Conservation (phyloP, 345 rosid genomes). For the Populus tremula region DNA sequence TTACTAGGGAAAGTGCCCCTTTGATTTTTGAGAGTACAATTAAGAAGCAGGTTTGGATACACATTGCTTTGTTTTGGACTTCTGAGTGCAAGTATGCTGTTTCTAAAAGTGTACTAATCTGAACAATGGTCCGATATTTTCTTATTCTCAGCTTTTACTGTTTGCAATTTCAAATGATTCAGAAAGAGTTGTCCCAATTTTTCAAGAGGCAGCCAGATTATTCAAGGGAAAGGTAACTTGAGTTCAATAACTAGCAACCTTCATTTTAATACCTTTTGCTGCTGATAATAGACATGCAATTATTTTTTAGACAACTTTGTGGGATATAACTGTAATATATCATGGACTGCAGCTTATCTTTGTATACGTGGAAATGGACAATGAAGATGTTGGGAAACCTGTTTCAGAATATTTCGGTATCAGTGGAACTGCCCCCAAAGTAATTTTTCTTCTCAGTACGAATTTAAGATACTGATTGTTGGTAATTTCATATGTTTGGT, state of each 20-base stretch:
- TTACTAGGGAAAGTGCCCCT: slow-evolving; percentile 77
- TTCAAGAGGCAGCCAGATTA: slow-evolving; percentile 75
- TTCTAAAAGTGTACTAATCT: not conserved
- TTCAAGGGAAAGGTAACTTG: slow-evolving; percentile 89
- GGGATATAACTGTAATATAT: not conserved
- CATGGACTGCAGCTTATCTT: slow-evolving; percentile 66
- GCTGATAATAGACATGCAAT: not conserved
- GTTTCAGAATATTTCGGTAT: slow-evolving; percentile 93
- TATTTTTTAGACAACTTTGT: not conserved
- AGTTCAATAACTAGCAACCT: not conserved
- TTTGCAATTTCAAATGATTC: slow-evolving; percentile 69
- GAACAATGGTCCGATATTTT: slow-evolving; percentile 5
- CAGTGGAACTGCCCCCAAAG: slow-evolving; percentile 59
- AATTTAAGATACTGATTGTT: not conserved
- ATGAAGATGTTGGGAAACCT: slow-evolving; percentile 88
- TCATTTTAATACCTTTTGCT: not conserved
- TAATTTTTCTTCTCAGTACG: slow-evolving; percentile 18
- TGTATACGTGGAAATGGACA: slow-evolving; percentile 81
- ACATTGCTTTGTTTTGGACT: not conserved
- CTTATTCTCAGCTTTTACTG: slow-evolving; percentile 60
- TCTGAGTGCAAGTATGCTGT: not conserved
- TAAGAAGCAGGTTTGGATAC: slow-evolving; percentile 70
- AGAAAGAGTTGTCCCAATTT: slow-evolving; percentile 55
- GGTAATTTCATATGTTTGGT: not conserved
- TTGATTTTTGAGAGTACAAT: slow-evolving; percentile 77